These are phyloP conservation scores for Besnoitia besnoiti DNA, from an alignment of 169 alveolate genomes.

Conservation along the genomic window DNA sequence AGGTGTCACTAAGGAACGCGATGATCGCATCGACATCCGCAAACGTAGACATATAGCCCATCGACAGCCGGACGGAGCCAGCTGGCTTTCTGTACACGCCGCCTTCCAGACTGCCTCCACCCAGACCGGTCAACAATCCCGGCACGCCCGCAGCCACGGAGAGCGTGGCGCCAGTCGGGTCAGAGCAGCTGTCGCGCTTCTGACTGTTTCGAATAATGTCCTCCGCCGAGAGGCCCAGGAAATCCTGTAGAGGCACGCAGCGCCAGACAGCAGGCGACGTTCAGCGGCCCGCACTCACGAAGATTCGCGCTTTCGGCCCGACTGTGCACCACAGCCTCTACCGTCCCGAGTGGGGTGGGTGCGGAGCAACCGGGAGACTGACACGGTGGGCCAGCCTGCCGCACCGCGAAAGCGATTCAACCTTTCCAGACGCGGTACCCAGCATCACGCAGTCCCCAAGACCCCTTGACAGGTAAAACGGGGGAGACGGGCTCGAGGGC, in stretches of 20 bases:
- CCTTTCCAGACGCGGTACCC: too few species aligned
- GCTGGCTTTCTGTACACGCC: slow-evolving; percentile 61
- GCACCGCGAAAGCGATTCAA: too few species aligned
- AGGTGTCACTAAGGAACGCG: slow-evolving; percentile 55
- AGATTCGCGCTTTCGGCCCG: too few species aligned
- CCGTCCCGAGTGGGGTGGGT: too few species aligned
- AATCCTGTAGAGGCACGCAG: slow-evolving; percentile 66
- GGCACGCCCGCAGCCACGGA: not conserved
- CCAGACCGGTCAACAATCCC: not conserved
- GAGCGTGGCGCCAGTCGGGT: slow-evolving; percentile 49
- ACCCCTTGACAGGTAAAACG: too few species aligned
- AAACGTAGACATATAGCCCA: slow-evolving; percentile 76
- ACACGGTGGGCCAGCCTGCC: too few species aligned
- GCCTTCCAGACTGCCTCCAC: slow-evolving; percentile 38
- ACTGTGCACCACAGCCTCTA: too few species aligned
- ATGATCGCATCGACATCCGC: slow-evolving; percentile 67
- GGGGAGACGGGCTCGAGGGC: too few species aligned
- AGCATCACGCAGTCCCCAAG: too few species aligned
- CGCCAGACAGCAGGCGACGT: too few species aligned
- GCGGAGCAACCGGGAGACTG: too few species aligned
- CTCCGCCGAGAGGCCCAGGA: slow-evolving; percentile 64
- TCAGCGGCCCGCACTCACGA: too few species aligned
- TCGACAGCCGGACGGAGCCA: slow-evolving; percentile 73
- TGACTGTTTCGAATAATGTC: slow-evolving; percentile 70
- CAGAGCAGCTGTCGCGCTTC: slow-evolving; percentile 69